Evolutionary conservation across 1,284 basidiomycete genomes (phyloP), one percentile per base, ranked within the genome.

Genomic region (Cryptococcus deneoformans): DNA sequence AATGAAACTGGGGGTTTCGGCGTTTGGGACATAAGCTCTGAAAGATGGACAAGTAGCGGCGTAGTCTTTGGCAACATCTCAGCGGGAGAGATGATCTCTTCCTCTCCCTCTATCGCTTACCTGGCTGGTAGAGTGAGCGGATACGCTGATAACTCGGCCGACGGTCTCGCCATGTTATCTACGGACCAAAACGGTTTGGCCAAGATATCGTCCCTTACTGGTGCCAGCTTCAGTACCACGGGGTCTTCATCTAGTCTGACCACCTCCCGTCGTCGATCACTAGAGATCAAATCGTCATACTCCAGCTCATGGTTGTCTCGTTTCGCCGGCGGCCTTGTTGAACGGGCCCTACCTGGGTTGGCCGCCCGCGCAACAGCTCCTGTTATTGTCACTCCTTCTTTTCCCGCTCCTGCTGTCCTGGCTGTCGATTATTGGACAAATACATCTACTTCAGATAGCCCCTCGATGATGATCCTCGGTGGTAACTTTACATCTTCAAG

Each of bases 381-480:
- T 1, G 67, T 72, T 1, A 68, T 77, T 54, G 61, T 84, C 16
- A 60, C 81, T 0, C 79, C 82, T 35, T 75, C 85, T 1, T 81
- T 84, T 1, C 78, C 83, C 0, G 86, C 89, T 1, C 90, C 92
- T 1, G 86, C 92, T 37, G 85, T 97, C 56, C 81, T 96, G 45
- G 83, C 90, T 0, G 94, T 91, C 39, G 84, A 85, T 2, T 98
- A 94, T 80, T 98, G 90, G 90, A 87, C 85, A 14, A 96, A 96
- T 69, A 81, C 81, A 43, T 85, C 86, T 1, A 84, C 85, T 5
- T 82, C 82, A 3, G 79, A 80, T 46, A 82, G 89, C 60, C 62
- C 70, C 0, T 58, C 59, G 2, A 78, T 91, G 47, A 86, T 85
- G 42, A 85, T 97, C 62, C 80, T 98, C 51, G 94, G 92, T 42